phyloP scores from a whole-genome alignment of 2,329 filamentous ascomycete genomes.

The Fragosphaeria purpurea region DNA sequence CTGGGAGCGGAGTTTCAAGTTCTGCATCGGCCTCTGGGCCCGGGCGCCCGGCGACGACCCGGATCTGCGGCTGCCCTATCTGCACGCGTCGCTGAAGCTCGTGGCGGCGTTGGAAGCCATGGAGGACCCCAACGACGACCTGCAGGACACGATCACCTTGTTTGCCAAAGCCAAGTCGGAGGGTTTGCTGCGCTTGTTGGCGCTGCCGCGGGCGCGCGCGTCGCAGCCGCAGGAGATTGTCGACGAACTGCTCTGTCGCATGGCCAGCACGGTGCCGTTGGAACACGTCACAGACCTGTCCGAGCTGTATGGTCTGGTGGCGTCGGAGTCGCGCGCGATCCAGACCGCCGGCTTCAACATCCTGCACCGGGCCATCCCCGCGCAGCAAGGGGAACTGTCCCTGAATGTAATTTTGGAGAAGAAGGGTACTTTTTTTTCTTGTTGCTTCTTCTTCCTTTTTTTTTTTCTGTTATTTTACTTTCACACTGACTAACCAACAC shows the following conservation, averaged over 20 bases:
- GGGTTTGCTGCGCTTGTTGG: constrained; percentile 41
- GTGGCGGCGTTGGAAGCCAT: constrained; percentile 53
- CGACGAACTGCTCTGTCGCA: constrained; percentile 61
- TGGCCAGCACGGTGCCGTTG: constrained; percentile 54
- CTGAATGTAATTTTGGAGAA: constrained; percentile 67
- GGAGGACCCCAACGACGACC: constrained; percentile 73
- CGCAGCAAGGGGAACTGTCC: constrained; percentile 69
- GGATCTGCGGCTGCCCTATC: constrained; percentile 46
- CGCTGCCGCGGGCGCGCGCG: background rate
- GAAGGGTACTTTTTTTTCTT: constrained; percentile 17
- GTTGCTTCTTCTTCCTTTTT: background rate
- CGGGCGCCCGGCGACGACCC: constrained; percentile 30
- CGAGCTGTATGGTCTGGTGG: constrained; percentile 66
- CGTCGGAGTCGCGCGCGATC: constrained; percentile 62
- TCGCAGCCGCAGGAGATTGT: constrained; percentile 65
- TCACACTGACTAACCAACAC: background rate
- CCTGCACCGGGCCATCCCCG: constrained; percentile 70
- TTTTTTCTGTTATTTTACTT: background rate
- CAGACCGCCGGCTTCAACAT: constrained; percentile 74
- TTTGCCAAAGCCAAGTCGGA: constrained; percentile 44
- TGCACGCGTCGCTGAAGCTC: constrained; percentile 65
- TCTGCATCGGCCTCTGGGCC: constrained; percentile 49
- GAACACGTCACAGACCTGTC: constrained; percentile 52
- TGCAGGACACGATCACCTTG: constrained; percentile 62
- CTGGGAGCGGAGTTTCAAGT: constrained; percentile 60